A percentile compares a stretch with the other conserved stretches of the same genome.
Conservation (phyloP, 2,329 filamentous ascomycete species). For the Cytospora paraplurivora region DNA sequence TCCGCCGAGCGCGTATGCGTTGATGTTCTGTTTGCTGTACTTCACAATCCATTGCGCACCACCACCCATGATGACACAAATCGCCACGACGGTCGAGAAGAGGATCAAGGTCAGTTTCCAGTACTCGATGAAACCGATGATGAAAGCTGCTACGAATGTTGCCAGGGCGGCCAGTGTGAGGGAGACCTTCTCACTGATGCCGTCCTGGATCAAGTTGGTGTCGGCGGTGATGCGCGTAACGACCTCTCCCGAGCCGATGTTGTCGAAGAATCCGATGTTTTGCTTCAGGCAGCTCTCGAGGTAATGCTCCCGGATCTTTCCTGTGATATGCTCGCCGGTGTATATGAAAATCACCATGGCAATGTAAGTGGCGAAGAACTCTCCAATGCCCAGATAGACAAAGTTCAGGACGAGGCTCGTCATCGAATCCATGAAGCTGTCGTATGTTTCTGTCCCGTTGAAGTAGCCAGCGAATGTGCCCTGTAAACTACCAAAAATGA, state of each 20-base stretch:
- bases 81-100: slow-evolving; percentile 76
- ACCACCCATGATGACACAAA: slow-evolving; percentile 74
- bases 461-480: slow-evolving; percentile 70
- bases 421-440: slow-evolving; percentile 63
- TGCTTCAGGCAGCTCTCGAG: slow-evolving; percentile 81
- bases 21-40: slow-evolving; percentile 75
- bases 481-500: slow-evolving; percentile 77
- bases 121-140: slow-evolving; percentile 87
- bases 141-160: slow-evolving; percentile 84
- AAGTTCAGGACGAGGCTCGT: slow-evolving; percentile 75
- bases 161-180: slow-evolving; percentile 75
- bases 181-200: slow-evolving; percentile 86
- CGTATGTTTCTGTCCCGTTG: slow-evolving; percentile 46
- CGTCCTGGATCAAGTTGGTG: slow-evolving; percentile 90
- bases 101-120: slow-evolving; percentile 94
- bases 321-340: slow-evolving; percentile 75
- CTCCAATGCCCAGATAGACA: slow-evolving; percentile 78
- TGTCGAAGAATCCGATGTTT: slow-evolving; percentile 93
- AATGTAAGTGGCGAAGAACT: slow-evolving; percentile 77
- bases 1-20: slow-evolving; percentile 81
- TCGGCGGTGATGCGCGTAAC: slow-evolving; percentile 94
- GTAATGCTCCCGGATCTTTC: slow-evolving; percentile 81
- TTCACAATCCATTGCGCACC: slow-evolving; percentile 76
- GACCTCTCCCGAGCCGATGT: slow-evolving; percentile 88
- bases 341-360: slow-evolving; percentile 90